Evolutionary conservation across 1,284 basidiomycete genomes (phyloP).

Genomic region (Papiliotrema flavescens): DNA sequence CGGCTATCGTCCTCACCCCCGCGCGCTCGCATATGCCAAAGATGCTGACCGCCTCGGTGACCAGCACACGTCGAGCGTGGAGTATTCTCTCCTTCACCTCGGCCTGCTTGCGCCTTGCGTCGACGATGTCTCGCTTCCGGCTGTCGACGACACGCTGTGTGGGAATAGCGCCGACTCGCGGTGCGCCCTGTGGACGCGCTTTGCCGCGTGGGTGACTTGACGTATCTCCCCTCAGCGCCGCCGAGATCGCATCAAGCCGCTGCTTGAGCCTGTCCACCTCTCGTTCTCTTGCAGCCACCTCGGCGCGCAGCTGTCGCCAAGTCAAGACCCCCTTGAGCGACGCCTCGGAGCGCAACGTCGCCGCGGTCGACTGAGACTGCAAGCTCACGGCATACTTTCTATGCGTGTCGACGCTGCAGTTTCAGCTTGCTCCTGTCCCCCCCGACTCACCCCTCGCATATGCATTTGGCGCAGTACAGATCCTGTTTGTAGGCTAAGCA

Average conservation of each 20-base stretch:
- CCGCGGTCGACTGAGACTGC: constrained; percentile 9
- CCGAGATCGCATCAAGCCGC: constrained; percentile 7
- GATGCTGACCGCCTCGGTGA: constrained; percentile 35
- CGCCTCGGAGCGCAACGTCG: constrained; percentile 10
- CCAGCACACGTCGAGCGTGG: constrained; percentile 35
- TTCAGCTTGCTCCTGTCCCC: background rate
- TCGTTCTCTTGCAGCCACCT: constrained; percentile 22
- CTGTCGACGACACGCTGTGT: too few relatives aligned
- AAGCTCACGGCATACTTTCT: background rate
- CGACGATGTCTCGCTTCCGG: too few relatives aligned
- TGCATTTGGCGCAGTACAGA: constrained; percentile 32
- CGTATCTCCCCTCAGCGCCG: too few relatives aligned
- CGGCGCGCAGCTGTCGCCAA: constrained; percentile 35
- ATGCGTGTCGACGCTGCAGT: constrained; percentile 12
- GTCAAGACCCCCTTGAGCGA: constrained; percentile 8
- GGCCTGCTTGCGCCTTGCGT: background rate
- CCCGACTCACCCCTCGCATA: constrained; percentile 14
- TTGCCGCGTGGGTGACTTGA: too few relatives aligned
- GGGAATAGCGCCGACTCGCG: too few relatives aligned
- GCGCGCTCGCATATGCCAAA: constrained; percentile 28
- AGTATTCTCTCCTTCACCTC: constrained; percentile 14
- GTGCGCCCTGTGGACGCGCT: too few relatives aligned
- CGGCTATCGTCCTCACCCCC: constrained; percentile 34
- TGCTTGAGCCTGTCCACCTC: constrained; percentile 8
- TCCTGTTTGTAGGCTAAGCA: constrained; percentile 22